Conservation (phyloP, 2,329 filamentous ascomycete genomes). For the Bipolaris sorokiniana region DNA sequence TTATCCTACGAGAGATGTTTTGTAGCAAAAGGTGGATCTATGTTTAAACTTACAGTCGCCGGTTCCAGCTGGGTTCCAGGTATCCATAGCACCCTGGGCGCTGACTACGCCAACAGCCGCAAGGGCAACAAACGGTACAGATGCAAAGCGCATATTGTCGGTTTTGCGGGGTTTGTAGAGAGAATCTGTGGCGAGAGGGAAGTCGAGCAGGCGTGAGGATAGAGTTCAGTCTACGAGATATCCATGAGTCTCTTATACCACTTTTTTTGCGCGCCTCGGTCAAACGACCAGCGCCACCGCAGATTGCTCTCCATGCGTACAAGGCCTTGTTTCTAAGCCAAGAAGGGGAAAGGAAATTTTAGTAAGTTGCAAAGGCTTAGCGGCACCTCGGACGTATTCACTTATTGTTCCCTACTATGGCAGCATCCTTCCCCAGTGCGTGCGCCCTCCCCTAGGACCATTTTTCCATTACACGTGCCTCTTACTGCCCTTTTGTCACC, state of each 20-base stretch:
- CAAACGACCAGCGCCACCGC: not conserved
- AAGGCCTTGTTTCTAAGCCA: not conserved
- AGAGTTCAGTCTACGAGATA: not conserved
- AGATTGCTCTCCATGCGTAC: not conserved
- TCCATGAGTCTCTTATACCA: constrained; percentile 3
- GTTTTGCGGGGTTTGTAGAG: too few species aligned
- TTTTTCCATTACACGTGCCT: too few species aligned
- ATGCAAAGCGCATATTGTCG: not conserved
- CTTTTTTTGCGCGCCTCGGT: not conserved
- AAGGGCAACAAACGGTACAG: not conserved
- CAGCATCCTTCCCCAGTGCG: too few species aligned
- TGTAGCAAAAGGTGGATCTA: too few species aligned
- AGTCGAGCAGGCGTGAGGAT: not conserved
- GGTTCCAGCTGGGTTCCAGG: constrained; percentile 3
- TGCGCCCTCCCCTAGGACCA: too few species aligned
- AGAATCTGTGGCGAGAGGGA: too few species aligned
- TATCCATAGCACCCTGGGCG: constrained; percentile 3
- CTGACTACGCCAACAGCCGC: not conserved
- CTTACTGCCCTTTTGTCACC: too few species aligned
- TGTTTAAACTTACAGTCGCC: constrained; percentile 5
- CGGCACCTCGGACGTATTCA: not conserved
- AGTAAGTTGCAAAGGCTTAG: not conserved
- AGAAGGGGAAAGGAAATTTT: not conserved
- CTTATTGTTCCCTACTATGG: not conserved
- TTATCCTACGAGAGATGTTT: too few species aligned